These are phyloP conservation scores for Fusarium lateritium DNA, from an alignment of 2,329 filamentous ascomycete genomes.

Conservation along the genomic window DNA sequence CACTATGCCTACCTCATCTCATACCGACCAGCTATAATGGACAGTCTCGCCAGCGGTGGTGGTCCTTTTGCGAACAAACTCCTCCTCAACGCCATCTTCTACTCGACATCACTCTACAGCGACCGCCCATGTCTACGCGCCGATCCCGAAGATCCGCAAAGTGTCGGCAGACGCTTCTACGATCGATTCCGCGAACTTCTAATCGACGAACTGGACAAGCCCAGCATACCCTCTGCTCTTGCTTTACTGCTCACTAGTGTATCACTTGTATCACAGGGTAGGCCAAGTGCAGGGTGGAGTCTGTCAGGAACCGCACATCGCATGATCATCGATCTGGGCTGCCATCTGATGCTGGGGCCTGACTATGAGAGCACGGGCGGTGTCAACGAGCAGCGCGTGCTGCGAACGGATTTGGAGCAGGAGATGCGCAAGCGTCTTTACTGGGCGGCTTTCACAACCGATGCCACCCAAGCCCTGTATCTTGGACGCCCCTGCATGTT, in stretches of 20 bases:
- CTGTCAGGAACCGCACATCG: constrained; percentile 56
- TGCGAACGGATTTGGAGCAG: constrained; percentile 50
- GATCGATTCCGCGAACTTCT: constrained; percentile 56
- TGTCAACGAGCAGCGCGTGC: constrained; percentile 47
- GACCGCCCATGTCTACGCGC: constrained; percentile 54
- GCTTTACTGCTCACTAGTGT: constrained; percentile 54
- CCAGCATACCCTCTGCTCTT: constrained; percentile 56
- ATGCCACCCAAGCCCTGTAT: constrained; percentile 54
- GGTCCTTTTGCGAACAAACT: constrained; percentile 57
- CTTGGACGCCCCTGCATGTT: constrained; percentile 54
- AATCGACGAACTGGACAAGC: constrained; percentile 52
- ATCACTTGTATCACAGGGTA: constrained; percentile 53
- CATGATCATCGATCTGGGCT: constrained; percentile 58
- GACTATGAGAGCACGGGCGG: constrained; percentile 48
- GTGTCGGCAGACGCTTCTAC: constrained; percentile 56
- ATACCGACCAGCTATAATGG: constrained; percentile 58
- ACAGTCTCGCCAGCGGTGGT: constrained; percentile 53
- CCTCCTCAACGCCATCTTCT: constrained; percentile 59
- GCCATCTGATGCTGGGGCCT: constrained; percentile 53
- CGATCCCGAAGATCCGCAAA: constrained; percentile 53
- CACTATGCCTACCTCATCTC: constrained; percentile 57
- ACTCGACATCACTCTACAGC: constrained; percentile 57
- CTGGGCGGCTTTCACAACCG: constrained; percentile 55
- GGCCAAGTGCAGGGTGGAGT: constrained; percentile 55
- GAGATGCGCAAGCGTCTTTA: constrained; percentile 55